A percentile compares a stretch with the other conserved stretches of the same genome.
These are phyloP conservation scores for Darksidea phi DNA, from an alignment of 495 filamentous ascomycete genomes.

Conservation along the genomic window DNA sequence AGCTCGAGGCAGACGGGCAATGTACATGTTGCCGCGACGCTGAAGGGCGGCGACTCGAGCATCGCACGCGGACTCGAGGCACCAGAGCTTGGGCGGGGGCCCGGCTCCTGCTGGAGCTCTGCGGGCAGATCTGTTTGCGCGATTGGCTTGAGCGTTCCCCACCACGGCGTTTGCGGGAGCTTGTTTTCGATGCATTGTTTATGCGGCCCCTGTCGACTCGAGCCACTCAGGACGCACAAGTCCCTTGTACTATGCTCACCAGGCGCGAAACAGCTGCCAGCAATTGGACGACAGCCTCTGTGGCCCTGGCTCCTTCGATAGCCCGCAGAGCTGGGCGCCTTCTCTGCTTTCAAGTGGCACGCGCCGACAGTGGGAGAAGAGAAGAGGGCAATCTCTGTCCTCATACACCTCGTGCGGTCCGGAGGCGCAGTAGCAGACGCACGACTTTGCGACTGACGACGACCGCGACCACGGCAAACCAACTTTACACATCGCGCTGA, in stretches of 20 bases:
- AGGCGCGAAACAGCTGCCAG: conserved; percentile 9
- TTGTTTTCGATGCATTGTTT: neutral
- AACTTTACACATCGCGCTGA: neutral
- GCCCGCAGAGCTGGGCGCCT: conserved; percentile 16
- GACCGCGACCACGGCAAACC: neutral
- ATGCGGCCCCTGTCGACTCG: neutral
- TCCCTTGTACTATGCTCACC: neutral
- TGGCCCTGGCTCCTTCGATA: conserved; percentile 1
- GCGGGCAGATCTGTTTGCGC: neutral
- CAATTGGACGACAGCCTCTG: conserved; percentile 4
- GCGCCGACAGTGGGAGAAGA: neutral
- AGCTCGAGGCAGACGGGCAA: neutral
- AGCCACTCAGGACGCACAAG: neutral
- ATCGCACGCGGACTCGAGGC: neutral
- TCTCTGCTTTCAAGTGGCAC: conserved; percentile 19
- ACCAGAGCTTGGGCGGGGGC: neutral
- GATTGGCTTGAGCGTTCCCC: neutral
- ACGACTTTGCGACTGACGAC: neutral
- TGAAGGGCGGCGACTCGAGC: neutral
- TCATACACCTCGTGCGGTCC: neutral
- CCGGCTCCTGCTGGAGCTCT: neutral
- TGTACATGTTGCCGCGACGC: neutral
- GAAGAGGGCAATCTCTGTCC: neutral
- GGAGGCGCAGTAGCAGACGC: neutral
- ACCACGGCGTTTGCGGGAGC: neutral